Evolutionary conservation across 2,329 filamentous ascomycete species (phyloP).

Genomic region (Diaporthe citri): DNA sequence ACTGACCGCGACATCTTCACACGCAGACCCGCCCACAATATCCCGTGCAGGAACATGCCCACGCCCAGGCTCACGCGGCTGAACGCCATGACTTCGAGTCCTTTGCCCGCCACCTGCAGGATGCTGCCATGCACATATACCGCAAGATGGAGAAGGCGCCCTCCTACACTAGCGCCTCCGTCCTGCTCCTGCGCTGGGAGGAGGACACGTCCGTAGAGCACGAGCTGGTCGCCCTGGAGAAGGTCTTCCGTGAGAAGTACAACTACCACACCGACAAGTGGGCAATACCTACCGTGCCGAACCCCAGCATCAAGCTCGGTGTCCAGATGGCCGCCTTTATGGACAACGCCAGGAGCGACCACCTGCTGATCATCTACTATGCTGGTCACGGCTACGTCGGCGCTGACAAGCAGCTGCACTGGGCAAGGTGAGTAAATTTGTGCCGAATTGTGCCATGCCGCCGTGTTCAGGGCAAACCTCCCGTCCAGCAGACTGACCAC

Average conservation of each 20-base stretch:
- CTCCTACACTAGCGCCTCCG: slow-evolving; percentile 68
- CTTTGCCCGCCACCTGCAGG: slow-evolving; percentile 75
- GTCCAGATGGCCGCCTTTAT: slow-evolving; percentile 71
- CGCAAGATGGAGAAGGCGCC: slow-evolving; percentile 70
- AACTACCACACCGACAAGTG: slow-evolving; percentile 72
- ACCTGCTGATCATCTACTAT: slow-evolving; percentile 75
- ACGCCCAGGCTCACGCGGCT: slow-evolving; percentile 43
- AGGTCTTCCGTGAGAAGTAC: slow-evolving; percentile 70
- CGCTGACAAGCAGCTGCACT: slow-evolving; percentile 73
- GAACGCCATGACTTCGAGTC: slow-evolving; percentile 75
- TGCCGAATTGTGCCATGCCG: neutral
- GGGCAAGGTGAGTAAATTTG: slow-evolving; percentile 70
- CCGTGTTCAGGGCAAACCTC: neutral
- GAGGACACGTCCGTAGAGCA: slow-evolving; percentile 67
- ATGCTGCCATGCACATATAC: slow-evolving; percentile 76
- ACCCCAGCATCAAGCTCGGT: slow-evolving; percentile 72
- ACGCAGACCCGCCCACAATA: slow-evolving; percentile 40
- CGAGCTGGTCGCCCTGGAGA: slow-evolving; percentile 68
- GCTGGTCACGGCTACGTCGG: slow-evolving; percentile 71
- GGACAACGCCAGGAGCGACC: slow-evolving; percentile 68
- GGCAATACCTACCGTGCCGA: slow-evolving; percentile 70
- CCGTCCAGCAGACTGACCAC: slow-evolving; percentile 42
- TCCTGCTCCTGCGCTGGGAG: slow-evolving; percentile 73
- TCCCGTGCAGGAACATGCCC: slow-evolving; percentile 40
- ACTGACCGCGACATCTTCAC: slow-evolving; percentile 18